Base-by-base conservation (phyloP, 2,329 filamentous ascomycete genomes). In the Diaporthe vexans region DNA sequence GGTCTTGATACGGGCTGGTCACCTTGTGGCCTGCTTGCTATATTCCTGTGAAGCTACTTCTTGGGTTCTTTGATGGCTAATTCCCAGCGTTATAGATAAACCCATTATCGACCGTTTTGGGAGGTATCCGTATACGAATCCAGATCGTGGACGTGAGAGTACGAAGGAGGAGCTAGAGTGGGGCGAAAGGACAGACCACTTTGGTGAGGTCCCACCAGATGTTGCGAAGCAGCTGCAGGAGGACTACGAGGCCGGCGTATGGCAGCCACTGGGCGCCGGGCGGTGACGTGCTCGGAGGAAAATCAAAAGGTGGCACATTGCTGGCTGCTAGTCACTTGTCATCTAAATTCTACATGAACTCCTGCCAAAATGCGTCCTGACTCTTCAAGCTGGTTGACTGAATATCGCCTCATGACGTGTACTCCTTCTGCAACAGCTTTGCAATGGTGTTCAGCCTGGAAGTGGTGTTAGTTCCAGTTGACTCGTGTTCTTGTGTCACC, bases 401-500 rank as follows among this genome's bases (percentile, higher is more conserved):
- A 9, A 54, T 9, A 10, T 19, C 19, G 17, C 46, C 51, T 65
- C 80, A 86, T 21, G 78, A 75, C 21, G 88, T 91, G 80, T 91
- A 91, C 77, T 91, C 85, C 84, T 91, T 91, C 82, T 91, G 89
- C 75, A 91, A 81, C 69, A 89, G 77, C 85, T 91, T 91, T 78
- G 90, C 90, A 75, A 92, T 92, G 11, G 90, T 92, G 83, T 91
- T 91, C 69, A 92, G 83, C 80, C 88, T 89, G 65, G 6, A 63
- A 65, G 40, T 15, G 33, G 21, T 51, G 43, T 65, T 24, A 65
- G 78, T 84, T 79, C 84, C 79, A 67, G 73, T n/a, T 24, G 48
- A 15, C n/a, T 10, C 21, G 7, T 33, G 21, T 59, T 37, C 19
- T n/a, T 21, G 13, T 10, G 6, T 13, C 4, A 7, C 43, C 21